Evolutionary conservation across 2,329 filamentous ascomycete species (phyloP).

Genomic region (Graphium sp.): DNA sequence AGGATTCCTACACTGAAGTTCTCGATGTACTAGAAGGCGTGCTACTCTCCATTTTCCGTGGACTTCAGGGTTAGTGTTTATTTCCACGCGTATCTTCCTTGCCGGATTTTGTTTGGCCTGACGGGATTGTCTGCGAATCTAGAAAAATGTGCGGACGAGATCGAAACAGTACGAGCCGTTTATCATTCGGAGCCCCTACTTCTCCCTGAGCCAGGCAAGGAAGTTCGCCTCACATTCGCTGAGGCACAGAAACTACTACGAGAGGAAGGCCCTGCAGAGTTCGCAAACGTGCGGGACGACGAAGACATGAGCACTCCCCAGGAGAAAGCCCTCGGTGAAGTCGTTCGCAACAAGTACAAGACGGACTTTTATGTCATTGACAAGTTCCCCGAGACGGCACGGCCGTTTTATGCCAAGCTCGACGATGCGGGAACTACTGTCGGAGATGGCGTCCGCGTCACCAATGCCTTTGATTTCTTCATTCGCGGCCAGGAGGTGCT

Average conservation of each 20-base stretch:
- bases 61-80: constrained; percentile 39
- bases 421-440: no score
- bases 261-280: constrained; percentile 53
- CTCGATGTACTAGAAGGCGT: constrained; percentile 55
- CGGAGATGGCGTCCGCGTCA: constrained; percentile 48
- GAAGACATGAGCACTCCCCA: constrained; percentile 70
- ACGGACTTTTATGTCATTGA: constrained; percentile 96
- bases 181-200: constrained; percentile 68
- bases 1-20: constrained; percentile 63
- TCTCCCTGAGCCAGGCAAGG: constrained; percentile 56
- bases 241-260: constrained; percentile 65
- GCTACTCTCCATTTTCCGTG: constrained; percentile 64
- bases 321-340: constrained; percentile 74
- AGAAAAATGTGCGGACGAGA: constrained; percentile 52
- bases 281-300: constrained; percentile 50
- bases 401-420: constrained; percentile 86
- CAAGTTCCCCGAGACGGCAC: constrained; percentile 79
- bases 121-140: constrained; percentile 5
- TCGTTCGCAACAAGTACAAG: constrained; percentile 76
- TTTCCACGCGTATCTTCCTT: no score
- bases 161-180: constrained; percentile 52
- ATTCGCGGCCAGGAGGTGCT: constrained; percentile 86
- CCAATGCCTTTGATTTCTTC: constrained; percentile 67
- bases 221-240: constrained; percentile 60
- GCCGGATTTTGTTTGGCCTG: constrained; percentile 4